Evolutionary conservation across 179 eudicot species (phyloP), one percentile per base, ranked within the genome.

Genomic region (Actinidia arguta): DNA sequence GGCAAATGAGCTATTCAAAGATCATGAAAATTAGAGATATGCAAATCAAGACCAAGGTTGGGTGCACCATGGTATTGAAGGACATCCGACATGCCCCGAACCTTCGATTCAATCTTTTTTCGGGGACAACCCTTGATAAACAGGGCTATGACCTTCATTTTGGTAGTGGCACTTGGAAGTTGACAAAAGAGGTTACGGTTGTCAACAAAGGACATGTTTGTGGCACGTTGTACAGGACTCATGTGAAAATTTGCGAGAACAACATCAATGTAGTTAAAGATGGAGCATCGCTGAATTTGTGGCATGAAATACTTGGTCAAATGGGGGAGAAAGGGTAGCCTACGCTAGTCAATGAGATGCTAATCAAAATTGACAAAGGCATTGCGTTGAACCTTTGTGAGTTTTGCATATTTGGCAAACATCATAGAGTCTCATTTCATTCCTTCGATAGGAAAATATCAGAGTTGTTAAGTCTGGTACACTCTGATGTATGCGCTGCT

Each of bases 221-320:
- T 80, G 17, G 82, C 67, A 24, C 75, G 8, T 20, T 66, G 24
- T 78, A 63, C 31, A 78, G 42, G 80, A 78, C 80, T 5, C 12
- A 59, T 39, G 82, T 68, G 47, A 64, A 46, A 10, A 27, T 46
- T 14, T 50, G 44, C 16, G 4, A 6, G 3, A 14, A 52, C 24
- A 24, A 22, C 36, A 4, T 80, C 36, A 73, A 81, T 47, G n/a
- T 46, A 16, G 44, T 58, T 62, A 46, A 81, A 54, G 72, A 59
- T 81, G 78, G 25, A 6, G 4, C 73, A 58, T 55, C 78, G 74
- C 36, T 71, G 17, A 81, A 73, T 7, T 52, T 81, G 61, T 81
- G 79, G 78, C 83, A 31, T 18, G 1, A 55, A 16, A 55, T 12
- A 16, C 61, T 55, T 11, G 61, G 17, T 55, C 59, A 55, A 20